Evolutionary conservation across 192 early-diverging fungal genomes (phyloP).

Genomic region (Gaertneriomyces sp.): DNA sequence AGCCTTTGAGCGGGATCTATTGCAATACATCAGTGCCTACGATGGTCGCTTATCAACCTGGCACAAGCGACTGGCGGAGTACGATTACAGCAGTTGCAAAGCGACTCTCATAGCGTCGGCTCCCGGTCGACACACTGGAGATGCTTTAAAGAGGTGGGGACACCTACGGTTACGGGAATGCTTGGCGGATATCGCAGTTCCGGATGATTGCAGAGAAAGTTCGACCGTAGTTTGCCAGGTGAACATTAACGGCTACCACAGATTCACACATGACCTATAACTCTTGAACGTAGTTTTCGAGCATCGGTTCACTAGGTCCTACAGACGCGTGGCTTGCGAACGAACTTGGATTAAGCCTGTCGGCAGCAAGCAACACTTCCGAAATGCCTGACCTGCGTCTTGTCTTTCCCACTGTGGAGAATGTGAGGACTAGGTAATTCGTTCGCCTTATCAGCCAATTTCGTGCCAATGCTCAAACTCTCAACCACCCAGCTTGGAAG

Average conservation of each 20-base stretch:
- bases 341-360: slow-evolving; percentile 50
- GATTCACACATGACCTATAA: not conserved
- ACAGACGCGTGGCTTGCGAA: slow-evolving; percentile 51
- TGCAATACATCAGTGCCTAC: slow-evolving; percentile 52
- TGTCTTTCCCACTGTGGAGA: slow-evolving; percentile 59
- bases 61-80: slow-evolving; percentile 34
- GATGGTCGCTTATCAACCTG: slow-evolving; percentile 28
- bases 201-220: slow-evolving; percentile 12
- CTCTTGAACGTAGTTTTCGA: slow-evolving; percentile 48
- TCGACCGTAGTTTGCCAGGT: slow-evolving; percentile 51
- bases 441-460: too few relatives aligned
- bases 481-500: slow-evolving; percentile 40
- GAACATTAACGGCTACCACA: slow-evolving; percentile 13
- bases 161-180: slow-evolving; percentile 40
- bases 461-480: too few relatives aligned
- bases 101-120: slow-evolving; percentile 57
- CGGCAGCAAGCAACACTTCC: slow-evolving; percentile 15
- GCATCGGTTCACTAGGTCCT: slow-evolving; percentile 57
- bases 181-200: slow-evolving; percentile 37
- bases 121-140: slow-evolving; percentile 52
- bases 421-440: slow-evolving; percentile 47
- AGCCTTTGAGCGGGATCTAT: slow-evolving; percentile 54
- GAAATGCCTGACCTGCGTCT: slow-evolving; percentile 34
- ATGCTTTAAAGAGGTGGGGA: slow-evolving; percentile 52
- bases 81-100: slow-evolving; percentile 48